Evolutionary conservation across 352 stramenopile genomes (phyloP).

Genomic region (Thalassiosira ordinaria): DNA sequence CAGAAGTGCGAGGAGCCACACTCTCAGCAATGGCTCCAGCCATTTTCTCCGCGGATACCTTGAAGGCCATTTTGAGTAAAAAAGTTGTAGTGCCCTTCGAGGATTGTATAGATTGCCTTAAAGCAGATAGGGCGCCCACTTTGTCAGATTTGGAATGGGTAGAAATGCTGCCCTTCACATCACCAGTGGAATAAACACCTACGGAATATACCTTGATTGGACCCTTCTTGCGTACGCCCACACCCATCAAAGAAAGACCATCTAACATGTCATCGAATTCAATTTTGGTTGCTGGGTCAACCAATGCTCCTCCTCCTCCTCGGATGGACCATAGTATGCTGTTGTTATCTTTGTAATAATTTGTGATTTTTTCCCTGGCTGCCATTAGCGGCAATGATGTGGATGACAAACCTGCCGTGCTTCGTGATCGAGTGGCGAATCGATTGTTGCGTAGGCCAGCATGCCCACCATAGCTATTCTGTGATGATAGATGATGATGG

Average conservation of each 20-base stretch:
- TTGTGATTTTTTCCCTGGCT: background rate
- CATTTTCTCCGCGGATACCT: slow-evolving; percentile 54
- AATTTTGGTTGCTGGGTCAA: slow-evolving; percentile 40
- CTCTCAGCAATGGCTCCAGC: slow-evolving; percentile 35
- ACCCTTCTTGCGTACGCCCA: slow-evolving; percentile 58
- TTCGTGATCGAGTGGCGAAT: slow-evolving; percentile 25
- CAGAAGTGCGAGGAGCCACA: slow-evolving; percentile 49
- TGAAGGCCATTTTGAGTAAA: slow-evolving; percentile 53
- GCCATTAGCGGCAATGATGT: slow-evolving; percentile 3
- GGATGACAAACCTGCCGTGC: slow-evolving; percentile 1
- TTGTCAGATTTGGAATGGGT: slow-evolving; percentile 49
- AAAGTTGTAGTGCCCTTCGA: slow-evolving; percentile 48
- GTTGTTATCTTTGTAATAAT: too few relatives aligned
- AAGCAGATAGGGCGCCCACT: slow-evolving; percentile 45
- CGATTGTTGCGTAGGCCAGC: slow-evolving; percentile 11
- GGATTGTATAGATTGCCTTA: slow-evolving; percentile 36
- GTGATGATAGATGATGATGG: too few relatives aligned
- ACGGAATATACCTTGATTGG: slow-evolving; percentile 63
- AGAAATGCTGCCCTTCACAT: slow-evolving; percentile 51
- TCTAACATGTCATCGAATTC: slow-evolving; percentile 30
- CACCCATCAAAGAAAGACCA: slow-evolving; percentile 29
- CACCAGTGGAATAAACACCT: slow-evolving; percentile 44
- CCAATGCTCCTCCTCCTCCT: slow-evolving; percentile 11
- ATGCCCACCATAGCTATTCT: too few relatives aligned
- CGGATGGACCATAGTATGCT: slow-evolving; percentile 10